Evolutionary conservation across 345 rosid genomes (phyloP).

Genomic region (Clausena lansium): DNA sequence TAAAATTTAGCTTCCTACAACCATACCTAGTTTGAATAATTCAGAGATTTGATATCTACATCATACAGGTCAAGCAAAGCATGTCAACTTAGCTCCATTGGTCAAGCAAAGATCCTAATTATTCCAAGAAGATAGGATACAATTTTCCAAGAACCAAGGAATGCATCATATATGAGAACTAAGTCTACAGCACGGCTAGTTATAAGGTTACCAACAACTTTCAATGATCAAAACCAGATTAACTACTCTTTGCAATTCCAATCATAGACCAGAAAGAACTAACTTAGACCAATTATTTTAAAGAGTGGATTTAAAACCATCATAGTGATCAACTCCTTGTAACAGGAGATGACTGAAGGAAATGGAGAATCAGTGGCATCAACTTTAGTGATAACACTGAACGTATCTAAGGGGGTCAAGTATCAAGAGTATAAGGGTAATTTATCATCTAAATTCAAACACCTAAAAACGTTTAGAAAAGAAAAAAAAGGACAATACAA

Average conservation of each 20-base stretch:
- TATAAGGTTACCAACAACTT: background rate
- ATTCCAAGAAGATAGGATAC: background rate
- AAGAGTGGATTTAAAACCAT: background rate
- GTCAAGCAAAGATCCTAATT: background rate
- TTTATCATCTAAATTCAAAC: background rate
- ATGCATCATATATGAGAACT: background rate
- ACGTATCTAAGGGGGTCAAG: background rate
- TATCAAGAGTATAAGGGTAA: background rate
- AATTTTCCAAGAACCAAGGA: background rate
- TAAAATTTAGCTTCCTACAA: background rate
- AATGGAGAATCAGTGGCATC: background rate
- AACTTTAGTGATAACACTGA: background rate
- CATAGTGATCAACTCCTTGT: background rate
- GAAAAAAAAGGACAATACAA: background rate
- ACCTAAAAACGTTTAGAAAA: background rate
- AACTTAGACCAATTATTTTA: background rate
- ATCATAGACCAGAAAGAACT: background rate
- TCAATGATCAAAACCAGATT: background rate
- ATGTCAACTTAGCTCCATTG: background rate
- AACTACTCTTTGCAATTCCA: conserved; percentile 1
- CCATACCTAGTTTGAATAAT: background rate
- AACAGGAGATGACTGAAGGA: background rate
- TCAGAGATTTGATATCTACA: background rate
- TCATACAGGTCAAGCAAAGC: background rate
- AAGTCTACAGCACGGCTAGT: background rate